Evolutionary conservation across 495 filamentous ascomycete species (phyloP), one percentile per base, ranked within the genome.

Genomic region (Talaromyces liani): DNA sequence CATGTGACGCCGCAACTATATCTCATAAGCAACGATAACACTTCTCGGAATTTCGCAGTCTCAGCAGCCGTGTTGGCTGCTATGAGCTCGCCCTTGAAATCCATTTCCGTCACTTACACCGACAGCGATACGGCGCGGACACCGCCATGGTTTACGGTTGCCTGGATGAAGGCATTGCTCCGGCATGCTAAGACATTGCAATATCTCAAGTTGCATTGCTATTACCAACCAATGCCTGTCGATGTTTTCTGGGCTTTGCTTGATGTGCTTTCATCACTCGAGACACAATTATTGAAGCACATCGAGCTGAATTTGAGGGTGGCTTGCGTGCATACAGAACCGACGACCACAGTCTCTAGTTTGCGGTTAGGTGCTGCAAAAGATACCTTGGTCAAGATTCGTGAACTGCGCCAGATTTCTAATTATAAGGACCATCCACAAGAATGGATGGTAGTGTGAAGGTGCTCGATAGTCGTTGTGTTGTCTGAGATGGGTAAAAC

Each of bases 121-220:
- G 54, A 57, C 54, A 57, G 29, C 25, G 29, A 57, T 10, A 8
- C 54, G 54, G 54, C 1, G n/a, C 25, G 54, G 33, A 57, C 54
- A 29, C 54, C 54, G 29, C 54, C 54, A 10, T 57, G 29, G 24
- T 57, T 57, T 33, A 29, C 54, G 1, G 25, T 57, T 24, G 2
- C 54, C 24, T 57, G 54, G 54, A 57, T 57, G 54, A 57, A 57
- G 29, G 54, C 22, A 57, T 57, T 57, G 54, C 24, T 57, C 12
- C 54, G 29, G 29, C 54, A 57, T 57, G 54, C 54, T 33, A 29
- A 29, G 54, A 57, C 54, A 22, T 57, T 57, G 24, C 54, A 57
- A 29, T 18, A 57, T 57, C 24, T 57, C 54, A 57, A 57, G 25
- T 7, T 57, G 12, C 54, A 57, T 57, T 57, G 54, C 54, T 57